Percentiles rank a stretch among this genome's conserved stretches.
phyloP scores from a whole-genome alignment of 2,329 filamentous ascomycete species.

The Xylaria sp. region DNA sequence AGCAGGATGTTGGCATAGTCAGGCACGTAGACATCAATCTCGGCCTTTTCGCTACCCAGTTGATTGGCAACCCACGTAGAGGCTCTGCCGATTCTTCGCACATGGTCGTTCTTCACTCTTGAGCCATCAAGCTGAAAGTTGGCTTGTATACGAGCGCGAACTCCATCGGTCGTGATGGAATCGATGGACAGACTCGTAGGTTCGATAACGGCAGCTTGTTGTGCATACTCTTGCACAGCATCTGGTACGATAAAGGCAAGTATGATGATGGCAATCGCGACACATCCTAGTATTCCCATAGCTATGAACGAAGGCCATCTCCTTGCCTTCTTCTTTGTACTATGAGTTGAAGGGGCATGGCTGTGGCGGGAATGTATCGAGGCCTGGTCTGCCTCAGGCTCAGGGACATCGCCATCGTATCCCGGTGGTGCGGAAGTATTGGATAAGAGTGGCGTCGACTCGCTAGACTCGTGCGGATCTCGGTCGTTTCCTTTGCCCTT shows the following conservation, averaged over 20 bases:
- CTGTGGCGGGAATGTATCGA: constrained; percentile 48
- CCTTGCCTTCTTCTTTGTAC: constrained; percentile 54
- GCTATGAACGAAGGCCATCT: constrained; percentile 85
- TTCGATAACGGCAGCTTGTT: constrained; percentile 82
- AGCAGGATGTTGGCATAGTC: constrained; percentile 82
- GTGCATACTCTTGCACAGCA: constrained; percentile 84
- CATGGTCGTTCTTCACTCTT: constrained; percentile 74
- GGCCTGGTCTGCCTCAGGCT: constrained; percentile 45
- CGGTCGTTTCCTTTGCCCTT: constrained; percentile 43
- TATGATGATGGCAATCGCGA: constrained; percentile 75
- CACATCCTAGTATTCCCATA: constrained; percentile 70
- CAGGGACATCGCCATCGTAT: constrained; percentile 54
- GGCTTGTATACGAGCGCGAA: constrained; percentile 82
- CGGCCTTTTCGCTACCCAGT: constrained; percentile 77
- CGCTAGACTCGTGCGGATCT: constrained; percentile 47
- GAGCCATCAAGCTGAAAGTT: constrained; percentile 83
- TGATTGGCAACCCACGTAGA: constrained; percentile 83
- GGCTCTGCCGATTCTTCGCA: constrained; percentile 79
- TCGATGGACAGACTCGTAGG: constrained; percentile 87
- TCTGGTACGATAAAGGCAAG: constrained; percentile 84
- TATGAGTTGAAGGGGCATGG: constrained; percentile 41
- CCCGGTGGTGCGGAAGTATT: constrained; percentile 51
- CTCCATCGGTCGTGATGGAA: constrained; percentile 80
- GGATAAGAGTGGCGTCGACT: constrained; percentile 65
- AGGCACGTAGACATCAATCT: constrained; percentile 81